Evolutionary conservation across 495 filamentous ascomycete genomes (phyloP).

Genomic region (Poronia punctata): DNA sequence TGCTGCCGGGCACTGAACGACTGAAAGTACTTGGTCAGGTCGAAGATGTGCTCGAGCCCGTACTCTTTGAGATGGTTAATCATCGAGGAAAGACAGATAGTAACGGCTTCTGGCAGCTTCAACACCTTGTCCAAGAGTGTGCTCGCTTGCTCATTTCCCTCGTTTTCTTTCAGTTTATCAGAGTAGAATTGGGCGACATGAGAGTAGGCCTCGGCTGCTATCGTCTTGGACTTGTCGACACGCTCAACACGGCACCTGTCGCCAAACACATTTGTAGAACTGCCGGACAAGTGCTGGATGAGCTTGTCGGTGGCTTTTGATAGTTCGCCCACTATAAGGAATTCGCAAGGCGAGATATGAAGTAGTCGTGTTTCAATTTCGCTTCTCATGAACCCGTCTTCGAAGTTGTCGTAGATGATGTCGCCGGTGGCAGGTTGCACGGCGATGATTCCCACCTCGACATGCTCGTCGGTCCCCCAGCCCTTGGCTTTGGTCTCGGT

Average conservation of each 20-base stretch:
- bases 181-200: conserved; percentile 95
- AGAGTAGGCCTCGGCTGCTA: conserved; percentile 74
- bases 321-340: conserved; percentile 88
- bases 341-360: conserved; percentile 93
- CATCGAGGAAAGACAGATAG: conserved; percentile 91
- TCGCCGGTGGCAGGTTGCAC: conserved; percentile 95
- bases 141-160: conserved; percentile 38
- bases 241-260: conserved; percentile 81
- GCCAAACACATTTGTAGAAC: conserved; percentile 83
- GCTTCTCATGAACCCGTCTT: conserved; percentile 96
- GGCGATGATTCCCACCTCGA: conserved; percentile 85
- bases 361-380: conserved; percentile 92
- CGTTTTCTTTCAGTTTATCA: conserved; percentile 60
- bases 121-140: conserved; percentile 79
- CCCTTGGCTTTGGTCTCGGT: conserved; percentile 84
- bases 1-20: conserved; percentile 90
- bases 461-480: conserved; percentile 84
- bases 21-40: conserved; percentile 95
- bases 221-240: conserved; percentile 68
- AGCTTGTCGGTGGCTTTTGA: conserved; percentile 93
- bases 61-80: conserved; percentile 92
- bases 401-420: conserved; percentile 93
- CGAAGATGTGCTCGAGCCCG: conserved; percentile 91
- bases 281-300: conserved; percentile 80
- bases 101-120: conserved; percentile 76